A percentile compares a stretch with the other conserved stretches of the same genome.
Conservation (phyloP, 352 stramenopile species). For the Globisporangium cederbergense region DNA sequence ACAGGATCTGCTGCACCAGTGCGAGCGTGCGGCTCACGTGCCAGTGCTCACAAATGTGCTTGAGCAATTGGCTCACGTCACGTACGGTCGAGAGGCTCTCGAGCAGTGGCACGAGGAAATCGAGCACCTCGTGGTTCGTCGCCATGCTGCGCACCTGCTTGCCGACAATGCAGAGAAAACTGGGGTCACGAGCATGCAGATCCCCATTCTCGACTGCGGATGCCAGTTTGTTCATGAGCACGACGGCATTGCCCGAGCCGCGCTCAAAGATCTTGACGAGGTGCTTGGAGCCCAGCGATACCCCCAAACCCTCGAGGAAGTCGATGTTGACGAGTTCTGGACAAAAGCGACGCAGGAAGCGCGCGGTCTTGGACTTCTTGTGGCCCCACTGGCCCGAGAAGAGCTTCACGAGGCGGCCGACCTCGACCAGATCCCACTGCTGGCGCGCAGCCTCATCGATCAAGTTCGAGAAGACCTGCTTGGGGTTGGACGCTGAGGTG, state of each 20-base stretch:
- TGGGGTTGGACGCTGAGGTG: slow-evolving; percentile 18
- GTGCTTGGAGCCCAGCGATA: slow-evolving; percentile 47
- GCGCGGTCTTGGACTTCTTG: slow-evolving; percentile 50
- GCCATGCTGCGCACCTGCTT: slow-evolving; percentile 26
- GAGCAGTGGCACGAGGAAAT: slow-evolving; percentile 62
- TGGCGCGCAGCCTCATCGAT: slow-evolving; percentile 77
- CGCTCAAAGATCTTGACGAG: slow-evolving; percentile 69
- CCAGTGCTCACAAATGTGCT: slow-evolving; percentile 61
- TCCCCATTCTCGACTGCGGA: slow-evolving; percentile 70
- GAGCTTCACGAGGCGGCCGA: slow-evolving; percentile 75
- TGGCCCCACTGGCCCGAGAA: slow-evolving; percentile 62
- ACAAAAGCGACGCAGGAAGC: slow-evolving; percentile 57
- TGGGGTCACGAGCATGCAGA: slow-evolving; percentile 49
- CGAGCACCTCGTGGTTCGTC: slow-evolving; percentile 60
- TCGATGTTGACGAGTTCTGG: slow-evolving; percentile 83
- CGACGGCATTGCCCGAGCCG: slow-evolving; percentile 48
- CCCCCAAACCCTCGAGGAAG: slow-evolving; percentile 77
- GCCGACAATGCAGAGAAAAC: slow-evolving; percentile 28
- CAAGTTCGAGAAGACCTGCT: slow-evolving; percentile 60
- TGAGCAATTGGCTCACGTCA: slow-evolving; percentile 62
- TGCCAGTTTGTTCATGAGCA: slow-evolving; percentile 76
- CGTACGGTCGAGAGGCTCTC: slow-evolving; percentile 72
- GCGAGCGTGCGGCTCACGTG: slow-evolving; percentile 46
- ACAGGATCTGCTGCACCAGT: slow-evolving; percentile 72
- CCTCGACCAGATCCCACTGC: slow-evolving; percentile 72